These are phyloP conservation scores for Asterophora parasitica DNA, from an alignment of 768 basidiomycete genomes.

Conservation along the genomic window DNA sequence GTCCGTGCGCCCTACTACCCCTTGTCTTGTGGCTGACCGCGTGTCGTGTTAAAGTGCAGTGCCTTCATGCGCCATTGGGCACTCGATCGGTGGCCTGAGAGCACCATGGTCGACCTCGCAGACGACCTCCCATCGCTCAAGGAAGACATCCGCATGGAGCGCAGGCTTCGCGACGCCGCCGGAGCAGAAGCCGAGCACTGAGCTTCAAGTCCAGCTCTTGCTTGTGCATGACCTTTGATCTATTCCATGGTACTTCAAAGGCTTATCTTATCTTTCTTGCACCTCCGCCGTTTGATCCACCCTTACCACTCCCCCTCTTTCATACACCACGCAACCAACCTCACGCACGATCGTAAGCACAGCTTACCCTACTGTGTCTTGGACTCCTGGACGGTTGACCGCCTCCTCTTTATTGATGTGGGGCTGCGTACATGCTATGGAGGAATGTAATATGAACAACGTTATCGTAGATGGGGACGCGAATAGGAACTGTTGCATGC, in stretches of 20 bases:
- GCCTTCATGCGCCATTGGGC: conserved; percentile 79
- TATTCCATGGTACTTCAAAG: not conserved
- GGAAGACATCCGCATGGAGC: conserved; percentile 37
- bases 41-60: conserved; percentile 50
- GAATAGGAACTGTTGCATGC: not conserved
- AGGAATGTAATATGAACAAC: conserved; percentile 1
- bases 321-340: too few relatives aligned
- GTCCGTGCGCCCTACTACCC: conserved; percentile 32
- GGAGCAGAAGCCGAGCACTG: not conserved
- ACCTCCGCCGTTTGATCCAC: too few relatives aligned
- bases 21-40: not conserved
- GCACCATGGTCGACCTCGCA: conserved; percentile 46
- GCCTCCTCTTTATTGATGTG: not conserved
- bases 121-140: conserved; percentile 54
- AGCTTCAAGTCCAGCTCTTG: too few relatives aligned
- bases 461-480: too few relatives aligned
- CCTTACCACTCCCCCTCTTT: too few relatives aligned
- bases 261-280: too few relatives aligned
- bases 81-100: conserved; percentile 62
- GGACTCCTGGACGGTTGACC: too few relatives aligned
- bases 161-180: conserved; percentile 13
- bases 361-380: too few relatives aligned
- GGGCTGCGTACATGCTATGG: not conserved
- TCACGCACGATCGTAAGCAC: too few relatives aligned
- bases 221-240: not conserved